A percentile compares a stretch with the other conserved stretches of the same genome.
These are phyloP conservation scores for Knoxia roxburghii DNA, from an alignment of 257 asterid genomes.

Conservation along the genomic window DNA sequence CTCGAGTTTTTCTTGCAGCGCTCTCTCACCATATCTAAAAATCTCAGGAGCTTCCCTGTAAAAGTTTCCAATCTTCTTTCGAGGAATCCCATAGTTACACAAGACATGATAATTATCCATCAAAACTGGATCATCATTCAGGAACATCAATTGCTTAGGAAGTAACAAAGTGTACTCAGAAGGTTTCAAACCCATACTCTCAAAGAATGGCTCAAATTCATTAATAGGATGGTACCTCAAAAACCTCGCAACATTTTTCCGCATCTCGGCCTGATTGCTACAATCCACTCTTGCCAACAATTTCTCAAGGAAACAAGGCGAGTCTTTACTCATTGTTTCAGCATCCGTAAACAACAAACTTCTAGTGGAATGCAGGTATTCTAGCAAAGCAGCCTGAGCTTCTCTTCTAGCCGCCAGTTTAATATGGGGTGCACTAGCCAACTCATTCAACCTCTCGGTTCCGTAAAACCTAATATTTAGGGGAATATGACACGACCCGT, in stretches of 20 bases:
- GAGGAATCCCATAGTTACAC: constrained; percentile 53
- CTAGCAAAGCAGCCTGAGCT: constrained; percentile 60
- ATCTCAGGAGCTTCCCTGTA: constrained; percentile 49
- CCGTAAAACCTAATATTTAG: constrained; percentile 32
- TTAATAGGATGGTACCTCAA: constrained; percentile 79
- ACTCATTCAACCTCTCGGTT: constrained; percentile 16
- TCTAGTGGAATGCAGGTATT: constrained; percentile 71
- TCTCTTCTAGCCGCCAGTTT: constrained; percentile 33
- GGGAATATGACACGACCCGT: constrained; percentile 27
- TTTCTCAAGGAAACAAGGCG: constrained; percentile 49
- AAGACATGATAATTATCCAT: constrained; percentile 54
- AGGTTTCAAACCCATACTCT: constrained; percentile 67
- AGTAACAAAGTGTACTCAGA: constrained; percentile 43
- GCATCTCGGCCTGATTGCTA: constrained; percentile 23
- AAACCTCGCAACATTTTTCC: constrained; percentile 41
- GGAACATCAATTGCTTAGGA: constrained; percentile 52
- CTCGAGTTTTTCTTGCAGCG: constrained; percentile 40
- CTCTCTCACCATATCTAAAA: constrained; percentile 40
- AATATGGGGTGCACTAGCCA: constrained; percentile 11
- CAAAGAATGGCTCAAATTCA: constrained; percentile 85
- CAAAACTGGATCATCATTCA: constrained; percentile 56
- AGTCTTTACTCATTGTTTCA: constrained; percentile 60
- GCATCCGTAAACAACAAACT: constrained; percentile 62
- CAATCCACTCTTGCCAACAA: constrained; percentile 38
- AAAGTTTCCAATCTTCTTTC: constrained; percentile 54